These are phyloP conservation scores for Gynandropsis gynandra DNA, from an alignment of 345 rosid genomes.

Conservation along the genomic window DNA sequence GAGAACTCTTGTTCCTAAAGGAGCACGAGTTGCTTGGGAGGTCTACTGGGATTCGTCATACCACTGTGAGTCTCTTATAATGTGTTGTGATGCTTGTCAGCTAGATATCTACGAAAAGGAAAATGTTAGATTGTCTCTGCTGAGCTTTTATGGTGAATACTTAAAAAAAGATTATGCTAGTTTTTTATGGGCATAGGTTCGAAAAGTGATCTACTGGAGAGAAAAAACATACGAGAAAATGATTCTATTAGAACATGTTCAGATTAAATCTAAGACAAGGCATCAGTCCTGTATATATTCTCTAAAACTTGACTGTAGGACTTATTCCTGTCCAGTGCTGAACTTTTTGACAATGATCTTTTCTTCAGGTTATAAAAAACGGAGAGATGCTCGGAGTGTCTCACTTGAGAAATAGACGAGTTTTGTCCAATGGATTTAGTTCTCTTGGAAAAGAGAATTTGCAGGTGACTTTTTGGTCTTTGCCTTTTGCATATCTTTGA, in stretches of 20 bases:
- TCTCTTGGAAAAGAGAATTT: conserved; percentile 90
- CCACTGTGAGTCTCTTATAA: conserved; percentile 56
- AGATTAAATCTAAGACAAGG: not conserved
- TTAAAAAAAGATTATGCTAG: not conserved
- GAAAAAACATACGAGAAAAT: not conserved
- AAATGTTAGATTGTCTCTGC: no score
- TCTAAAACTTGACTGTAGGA: not conserved
- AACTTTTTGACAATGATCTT: not conserved
- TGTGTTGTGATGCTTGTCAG: not conserved
- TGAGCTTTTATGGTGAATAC: not conserved
- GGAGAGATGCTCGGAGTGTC: conserved; percentile 99
- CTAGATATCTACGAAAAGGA: not conserved
- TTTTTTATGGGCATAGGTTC: conserved; percentile 1
- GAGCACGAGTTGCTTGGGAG: conserved; percentile 96
- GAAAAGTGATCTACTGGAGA: not conserved
- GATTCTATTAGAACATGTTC: not conserved
- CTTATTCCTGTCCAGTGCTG: not conserved
- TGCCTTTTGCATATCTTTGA: conserved; percentile 2
- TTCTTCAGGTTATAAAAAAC: conserved; percentile 81
- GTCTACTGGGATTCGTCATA: conserved; percentile 87
- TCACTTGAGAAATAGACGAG: conserved; percentile 89
- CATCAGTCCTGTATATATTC: not conserved
- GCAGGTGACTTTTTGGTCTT: conserved; percentile 47
- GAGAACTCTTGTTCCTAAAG: conserved; percentile 93
- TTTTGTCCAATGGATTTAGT: conserved; percentile 85